Conservation (phyloP, 1,284 basidiomycete species). For the Lentinula novae-zelandiae region DNA sequence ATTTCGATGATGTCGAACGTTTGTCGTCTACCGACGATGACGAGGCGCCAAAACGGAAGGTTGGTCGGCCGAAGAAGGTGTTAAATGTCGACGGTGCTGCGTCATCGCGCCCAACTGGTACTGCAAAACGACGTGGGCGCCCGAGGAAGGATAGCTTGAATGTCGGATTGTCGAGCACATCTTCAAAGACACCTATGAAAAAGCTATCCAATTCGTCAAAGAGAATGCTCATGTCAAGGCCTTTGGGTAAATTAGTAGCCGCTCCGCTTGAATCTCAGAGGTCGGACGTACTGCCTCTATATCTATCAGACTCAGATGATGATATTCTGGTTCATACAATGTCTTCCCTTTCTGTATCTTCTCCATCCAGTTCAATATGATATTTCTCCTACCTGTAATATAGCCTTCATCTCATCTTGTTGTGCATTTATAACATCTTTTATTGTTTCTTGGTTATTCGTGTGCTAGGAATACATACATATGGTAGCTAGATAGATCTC, state of each 20-base stretch:
- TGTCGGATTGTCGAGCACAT: neutral
- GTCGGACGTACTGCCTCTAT: neutral
- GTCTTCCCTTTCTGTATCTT: conserved; percentile 17
- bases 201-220: neutral
- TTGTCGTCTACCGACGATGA: neutral
- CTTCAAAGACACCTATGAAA: neutral
- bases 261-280: neutral
- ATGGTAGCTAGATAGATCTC: neutral
- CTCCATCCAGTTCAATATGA: neutral
- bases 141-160: neutral
- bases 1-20: conserved; percentile 20
- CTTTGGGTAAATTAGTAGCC: neutral
- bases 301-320: neutral
- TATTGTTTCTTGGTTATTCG: conserved; percentile 1
- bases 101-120: neutral
- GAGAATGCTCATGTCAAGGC: neutral
- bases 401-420: too few species aligned
- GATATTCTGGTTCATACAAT: conserved; percentile 7
- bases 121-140: neutral
- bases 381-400: neutral
- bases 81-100: neutral
- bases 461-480: conserved; percentile 8
- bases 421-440: conserved; percentile 1
- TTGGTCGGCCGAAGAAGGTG: neutral
- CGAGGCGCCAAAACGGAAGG: conserved; percentile 2